Base-by-base conservation (phyloP, 2,329 filamentous ascomycete genomes). In the Ascochyta pisi region DNA sequence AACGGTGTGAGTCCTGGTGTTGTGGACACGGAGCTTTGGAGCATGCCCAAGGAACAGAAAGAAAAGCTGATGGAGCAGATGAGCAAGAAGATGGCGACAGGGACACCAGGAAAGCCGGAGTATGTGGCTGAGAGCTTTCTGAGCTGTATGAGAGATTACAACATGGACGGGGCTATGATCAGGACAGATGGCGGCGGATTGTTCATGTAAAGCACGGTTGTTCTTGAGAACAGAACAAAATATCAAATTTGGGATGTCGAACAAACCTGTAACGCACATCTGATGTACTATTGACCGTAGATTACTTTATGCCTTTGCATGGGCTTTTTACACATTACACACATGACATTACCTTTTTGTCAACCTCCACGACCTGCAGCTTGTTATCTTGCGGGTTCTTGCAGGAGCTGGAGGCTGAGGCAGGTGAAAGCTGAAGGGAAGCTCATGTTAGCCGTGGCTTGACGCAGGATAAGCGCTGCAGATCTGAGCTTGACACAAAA, bases 1-100 rank as follows among this genome's bases (percentile, higher is more conserved):
- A 90, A 90, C 66, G 67, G 82, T 0, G 83, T 90, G 1, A 77
- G 74, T 49, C 85, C 86, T 0, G 88, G 87, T 0, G 75, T 78
- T 0, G 78, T 81, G 27, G 71, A 79, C 35, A 81, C 79, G 13
- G 74, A 76, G 59, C 55, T 81, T 6, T 82, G 79, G 79, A 54
- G 54, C 24, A 65, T 66, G 42, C 58, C 73, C 39, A 65, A 68
- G 50, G 72, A 67, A 40, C 51, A 67, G 50, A 70, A 64, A 51
- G 39, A 58, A 44, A 41, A 44, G 33, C 46, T 71, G 46, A 63
- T 75, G 57, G 48, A 60, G 57, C 33, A 19, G 7, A 50, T 60
- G 42, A 63, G 47, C 55, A 50, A 50, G 40, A 65, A 57, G 35
- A 57, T 73, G 68, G 50, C 64, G 50, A 74, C 67, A 24, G 70